Base-by-base conservation (phyloP, 2,329 filamentous ascomycete genomes). In the Emydomyces testavorans region DNA sequence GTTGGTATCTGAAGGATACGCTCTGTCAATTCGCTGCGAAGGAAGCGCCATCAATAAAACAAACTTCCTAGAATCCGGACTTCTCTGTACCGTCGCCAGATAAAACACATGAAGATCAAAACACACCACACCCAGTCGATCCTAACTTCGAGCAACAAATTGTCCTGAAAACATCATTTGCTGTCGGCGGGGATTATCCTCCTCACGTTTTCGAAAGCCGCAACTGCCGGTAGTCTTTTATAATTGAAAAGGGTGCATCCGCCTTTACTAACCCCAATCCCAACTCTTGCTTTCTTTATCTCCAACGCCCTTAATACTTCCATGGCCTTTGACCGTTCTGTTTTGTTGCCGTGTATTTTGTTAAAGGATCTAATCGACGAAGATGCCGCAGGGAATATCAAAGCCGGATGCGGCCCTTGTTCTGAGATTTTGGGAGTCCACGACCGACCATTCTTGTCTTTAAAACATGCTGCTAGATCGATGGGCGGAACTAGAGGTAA, bases 241-340 rank as follows among this genome's bases (percentile, higher is more conserved):
- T 71, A 67, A 26, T 71, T 79, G 3, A 71, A 75, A 4, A 80
- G 60, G 18, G 67, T 71, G 34, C 70, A 70, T 3, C 76, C 76
- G 34, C 69, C 71, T 37, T 68, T 65, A 48, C 77, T 76, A 55
- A 79, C 65, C 0, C 71, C 73, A 2, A 72, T 66, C 2, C 77
- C 77, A 52, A 76, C 63, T 18, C 65, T 64, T 41, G 64, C 64
- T 57, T 78, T 78, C 51, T 70, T 70, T 36, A 66, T 64, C 28
- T 70, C 63, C 28, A 78, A 62, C 6, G 70, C 68, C 45, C 64
- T 61, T 13, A 71, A 55, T 2, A 71, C 63, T 39, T 71, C 66
- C 34, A 61, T 56, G 3, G 72, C 72, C 45, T 73, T 71, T 16
- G 72, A 60, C 47, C 70, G 66, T n/a, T 66, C 61, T 0, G 62